These are phyloP conservation scores for Dryas drummondii DNA, from an alignment of 306 rosid species.

Conservation along the genomic window DNA sequence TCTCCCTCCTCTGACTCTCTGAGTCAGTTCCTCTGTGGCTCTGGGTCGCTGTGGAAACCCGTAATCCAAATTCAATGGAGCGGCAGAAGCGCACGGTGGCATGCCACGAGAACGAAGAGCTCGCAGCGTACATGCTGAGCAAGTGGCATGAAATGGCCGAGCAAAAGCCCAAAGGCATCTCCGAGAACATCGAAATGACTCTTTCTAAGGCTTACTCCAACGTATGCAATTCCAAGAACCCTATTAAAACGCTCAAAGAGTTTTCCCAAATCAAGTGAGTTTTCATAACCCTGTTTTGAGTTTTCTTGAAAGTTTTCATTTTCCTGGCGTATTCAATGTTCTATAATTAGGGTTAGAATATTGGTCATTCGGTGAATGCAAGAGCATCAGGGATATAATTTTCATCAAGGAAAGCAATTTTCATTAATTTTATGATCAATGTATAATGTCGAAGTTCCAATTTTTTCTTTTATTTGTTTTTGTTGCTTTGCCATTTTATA, in stretches of 20 bases:
- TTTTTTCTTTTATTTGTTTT: not conserved
- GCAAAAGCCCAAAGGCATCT: slow-evolving; percentile 59
- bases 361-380: not conserved
- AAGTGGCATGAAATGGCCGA: slow-evolving; percentile 74
- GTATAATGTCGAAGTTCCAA: not conserved
- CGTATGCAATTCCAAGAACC: slow-evolving; percentile 58
- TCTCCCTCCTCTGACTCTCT: no score
- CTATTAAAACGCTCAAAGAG: slow-evolving; percentile 65
- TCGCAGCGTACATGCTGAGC: slow-evolving; percentile 53
- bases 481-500: not conserved
- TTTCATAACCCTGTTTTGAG: not conserved
- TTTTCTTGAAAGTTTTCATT: not conserved
- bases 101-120: slow-evolving; percentile 62
- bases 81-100: slow-evolving; percentile 37
- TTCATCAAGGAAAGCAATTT: not conserved
- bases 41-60: not conserved
- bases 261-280: slow-evolving; percentile 75
- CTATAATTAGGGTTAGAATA: not conserved
- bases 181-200: slow-evolving; percentile 61
- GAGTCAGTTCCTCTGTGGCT: no score
- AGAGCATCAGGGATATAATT: not conserved
- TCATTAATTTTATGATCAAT: not conserved
- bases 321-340: not conserved
- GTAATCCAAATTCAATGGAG: slow-evolving; percentile 39
- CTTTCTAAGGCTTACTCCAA: slow-evolving; percentile 79